Evolutionary conservation across 345 rosid genomes (phyloP), one percentile per base, ranked within the genome.

Genomic region (Gossypium australe): DNA sequence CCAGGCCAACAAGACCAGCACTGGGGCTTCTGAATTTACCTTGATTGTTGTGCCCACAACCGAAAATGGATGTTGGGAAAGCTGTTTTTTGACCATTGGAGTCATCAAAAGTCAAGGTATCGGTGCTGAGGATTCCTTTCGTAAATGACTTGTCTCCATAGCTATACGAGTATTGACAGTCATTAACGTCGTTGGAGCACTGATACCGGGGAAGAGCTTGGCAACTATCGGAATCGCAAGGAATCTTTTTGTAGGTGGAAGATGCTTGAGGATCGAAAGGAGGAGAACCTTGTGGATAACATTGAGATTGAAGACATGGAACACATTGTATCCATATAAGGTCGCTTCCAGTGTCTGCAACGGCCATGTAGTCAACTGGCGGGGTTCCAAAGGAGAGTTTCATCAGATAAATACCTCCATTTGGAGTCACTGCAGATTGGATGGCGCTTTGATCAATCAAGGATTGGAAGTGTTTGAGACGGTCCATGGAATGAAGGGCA

Each of bases 381-480:
- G 85, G 85, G 2, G 79, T 79, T 14, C 85, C 85, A 62, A 82
- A 74, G 25, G 79, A 74, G 66, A 82, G 68, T 2, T 60, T 75
- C 83, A 82, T 82, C 63, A 77, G 68, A 75, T 82, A 82, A 25
- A 47, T 78, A 1, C 79, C 81, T 0, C 70, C 81, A 10, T 18
- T 61, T 47, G 75, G 13, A 69, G 41, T 38, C 73, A 79, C 44
- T 29, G 56, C 65, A 45, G 79, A 75, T 25, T 79, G 72, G 72
- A 65, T 51, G 64, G 76, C 7, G 55, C 8, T 18, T 38, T 75
- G 38, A 8, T 72, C 55, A n/a, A 55, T 52, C 43, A 55, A 17
- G 12, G 55, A 72, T 9, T 43, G 51, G 29, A 83, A 75, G 74
- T 61, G 52, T 51, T 44, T 78, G n/a, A 83, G 65, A 18, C 83